Percentiles rank a stretch among this genome's conserved stretches.
These are phyloP conservation scores for Westerdykella ornata DNA, from an alignment of 2,329 filamentous ascomycete genomes.

Conservation along the genomic window DNA sequence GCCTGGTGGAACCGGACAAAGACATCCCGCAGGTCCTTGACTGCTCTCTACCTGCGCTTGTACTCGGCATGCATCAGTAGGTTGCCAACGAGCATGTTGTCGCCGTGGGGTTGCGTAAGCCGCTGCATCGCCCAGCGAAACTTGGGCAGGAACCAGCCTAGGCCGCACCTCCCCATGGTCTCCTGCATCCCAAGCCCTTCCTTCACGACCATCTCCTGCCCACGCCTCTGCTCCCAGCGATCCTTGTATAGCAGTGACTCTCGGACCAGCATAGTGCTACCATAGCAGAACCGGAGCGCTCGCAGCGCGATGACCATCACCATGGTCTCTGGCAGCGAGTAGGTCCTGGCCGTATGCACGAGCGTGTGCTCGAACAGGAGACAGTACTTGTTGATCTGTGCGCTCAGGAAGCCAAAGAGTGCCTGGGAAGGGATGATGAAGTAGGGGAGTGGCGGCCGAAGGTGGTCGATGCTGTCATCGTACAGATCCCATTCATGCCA, in stretches of 20 bases:
- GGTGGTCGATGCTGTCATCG: not conserved
- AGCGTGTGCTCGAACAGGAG: not conserved
- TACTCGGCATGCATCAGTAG: too few species aligned
- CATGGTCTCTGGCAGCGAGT: not conserved
- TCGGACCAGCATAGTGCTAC: not conserved
- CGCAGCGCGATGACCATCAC: not conserved
- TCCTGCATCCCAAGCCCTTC: not conserved
- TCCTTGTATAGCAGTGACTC: not conserved
- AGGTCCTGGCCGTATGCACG: not conserved
- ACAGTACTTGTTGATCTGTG: not conserved
- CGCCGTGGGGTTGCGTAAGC: too few species aligned
- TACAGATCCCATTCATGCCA: too few species aligned
- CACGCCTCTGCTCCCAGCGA: not conserved
- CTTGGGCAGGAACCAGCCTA: not conserved
- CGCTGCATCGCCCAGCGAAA: not conserved
- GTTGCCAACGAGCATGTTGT: too few species aligned
- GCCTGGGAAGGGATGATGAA: not conserved
- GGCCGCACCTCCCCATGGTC: not conserved
- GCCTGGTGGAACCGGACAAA: conserved; percentile 1
- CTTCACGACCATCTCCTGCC: not conserved
- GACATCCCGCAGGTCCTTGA: not conserved
- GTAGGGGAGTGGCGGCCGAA: not conserved
- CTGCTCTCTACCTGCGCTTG: not conserved
- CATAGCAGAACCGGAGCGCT: not conserved
- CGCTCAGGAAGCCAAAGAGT: not conserved